These are phyloP conservation scores for Cystobasidiaceae sp. DNA, from an alignment of 1,284 basidiomycete genomes.

Conservation along the genomic window DNA sequence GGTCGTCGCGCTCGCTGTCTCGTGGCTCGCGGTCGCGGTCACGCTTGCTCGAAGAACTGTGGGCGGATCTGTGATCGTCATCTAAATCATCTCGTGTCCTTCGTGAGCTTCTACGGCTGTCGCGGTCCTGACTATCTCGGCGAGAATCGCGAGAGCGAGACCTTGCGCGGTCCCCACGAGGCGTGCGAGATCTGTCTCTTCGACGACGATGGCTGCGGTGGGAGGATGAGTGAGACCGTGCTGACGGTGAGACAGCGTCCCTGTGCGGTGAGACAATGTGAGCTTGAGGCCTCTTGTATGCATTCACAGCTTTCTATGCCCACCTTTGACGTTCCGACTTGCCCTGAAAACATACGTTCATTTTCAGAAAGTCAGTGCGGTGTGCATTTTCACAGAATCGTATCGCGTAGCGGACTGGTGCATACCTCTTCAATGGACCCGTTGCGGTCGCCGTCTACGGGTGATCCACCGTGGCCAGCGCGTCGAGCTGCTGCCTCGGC, in stretches of 20 bases:
- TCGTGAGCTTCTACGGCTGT: constrained; percentile 22
- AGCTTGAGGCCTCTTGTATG: no score
- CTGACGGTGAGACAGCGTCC: constrained; percentile 17
- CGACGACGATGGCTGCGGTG: constrained; percentile 23
- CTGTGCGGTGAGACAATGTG: not conserved
- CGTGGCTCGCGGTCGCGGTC: constrained; percentile 3
- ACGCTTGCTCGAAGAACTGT: constrained; percentile 29
- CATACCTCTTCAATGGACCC: constrained; percentile 6
- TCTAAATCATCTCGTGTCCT: constrained; percentile 2
- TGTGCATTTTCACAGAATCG: not conserved
- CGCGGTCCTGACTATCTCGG: not conserved
- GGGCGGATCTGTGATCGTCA: constrained; percentile 10
- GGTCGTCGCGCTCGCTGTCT: constrained; percentile 1
- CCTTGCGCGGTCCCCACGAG: constrained; percentile 11
- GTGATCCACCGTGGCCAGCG: not conserved
- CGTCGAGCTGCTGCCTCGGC: constrained; percentile 18
- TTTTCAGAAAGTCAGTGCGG: no score
- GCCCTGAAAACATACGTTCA: no score
- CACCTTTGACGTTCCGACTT: constrained; percentile 23
- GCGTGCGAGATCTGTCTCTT: constrained; percentile 25
- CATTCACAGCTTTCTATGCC: not conserved
- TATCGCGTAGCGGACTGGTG: not conserved
- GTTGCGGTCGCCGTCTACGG: not conserved
- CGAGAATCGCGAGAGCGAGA: not conserved
- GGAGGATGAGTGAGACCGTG: constrained; percentile 21